Evolutionary conservation across 139 green algal species (phyloP).

Genomic region (Eudorina sp.): DNA sequence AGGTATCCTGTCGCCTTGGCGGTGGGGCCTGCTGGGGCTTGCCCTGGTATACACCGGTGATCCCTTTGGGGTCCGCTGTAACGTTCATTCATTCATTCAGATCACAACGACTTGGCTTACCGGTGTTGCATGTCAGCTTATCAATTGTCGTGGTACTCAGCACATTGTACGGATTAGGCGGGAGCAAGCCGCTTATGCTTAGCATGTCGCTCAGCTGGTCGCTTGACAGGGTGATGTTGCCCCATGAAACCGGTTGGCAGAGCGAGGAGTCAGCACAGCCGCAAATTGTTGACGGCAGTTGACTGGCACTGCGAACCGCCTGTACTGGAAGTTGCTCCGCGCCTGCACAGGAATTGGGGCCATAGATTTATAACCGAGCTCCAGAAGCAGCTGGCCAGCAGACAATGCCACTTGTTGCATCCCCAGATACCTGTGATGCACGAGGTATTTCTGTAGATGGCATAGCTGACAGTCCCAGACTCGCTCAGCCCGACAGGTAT

Average conservation of each 20-base stretch:
- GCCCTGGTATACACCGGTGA: too few species aligned
- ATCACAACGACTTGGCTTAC: constrained; percentile 36
- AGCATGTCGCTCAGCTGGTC: constrained; percentile 24
- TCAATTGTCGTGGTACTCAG: constrained; percentile 13
- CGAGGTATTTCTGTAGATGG: constrained; percentile 53
- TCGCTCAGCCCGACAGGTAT: constrained; percentile 57
- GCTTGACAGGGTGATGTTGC: constrained; percentile 23
- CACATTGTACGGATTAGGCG: constrained; percentile 52
- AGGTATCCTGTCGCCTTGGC: too few species aligned
- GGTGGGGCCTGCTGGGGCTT: too few species aligned
- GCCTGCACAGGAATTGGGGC: neutral
- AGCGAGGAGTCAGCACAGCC: constrained; percentile 22
- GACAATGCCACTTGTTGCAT: too few species aligned
- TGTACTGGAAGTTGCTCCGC: neutral
- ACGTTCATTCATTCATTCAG: too few species aligned
- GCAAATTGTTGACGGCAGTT: constrained; percentile 12
- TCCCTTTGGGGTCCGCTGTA: too few species aligned
- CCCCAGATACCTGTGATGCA: constrained; percentile 49
- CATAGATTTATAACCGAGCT: too few species aligned
- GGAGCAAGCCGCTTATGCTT: constrained; percentile 33
- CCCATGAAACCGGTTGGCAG: constrained; percentile 42
- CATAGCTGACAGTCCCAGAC: constrained; percentile 47
- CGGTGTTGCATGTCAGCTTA: constrained; percentile 40
- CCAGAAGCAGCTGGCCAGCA: too few species aligned
- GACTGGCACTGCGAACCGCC: neutral